A percentile compares a stretch with the other conserved stretches of the same genome.
phyloP scores from a whole-genome alignment of 768 basidiomycete species.

The Leccinellum albellum region DNA sequence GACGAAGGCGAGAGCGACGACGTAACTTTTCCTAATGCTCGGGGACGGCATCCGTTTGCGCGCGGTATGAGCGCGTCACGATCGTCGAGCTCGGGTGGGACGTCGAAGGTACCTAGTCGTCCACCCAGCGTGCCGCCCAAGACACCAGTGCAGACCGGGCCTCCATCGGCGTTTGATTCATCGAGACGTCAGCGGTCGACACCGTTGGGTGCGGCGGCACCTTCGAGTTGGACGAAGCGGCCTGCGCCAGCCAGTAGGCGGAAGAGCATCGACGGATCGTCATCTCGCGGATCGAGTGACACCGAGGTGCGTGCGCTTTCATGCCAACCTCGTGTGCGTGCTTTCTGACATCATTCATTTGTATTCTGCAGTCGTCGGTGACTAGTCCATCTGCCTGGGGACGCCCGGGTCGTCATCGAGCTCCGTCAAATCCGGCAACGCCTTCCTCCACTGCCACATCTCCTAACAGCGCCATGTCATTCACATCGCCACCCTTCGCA shows the following conservation, averaged over 20 bases:
- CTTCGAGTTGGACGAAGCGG: constrained; percentile 74
- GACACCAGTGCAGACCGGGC: constrained; percentile 39
- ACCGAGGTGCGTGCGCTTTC: constrained; percentile 54
- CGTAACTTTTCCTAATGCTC: constrained; percentile 32
- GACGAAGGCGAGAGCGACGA: constrained; percentile 35
- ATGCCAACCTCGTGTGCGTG: not conserved
- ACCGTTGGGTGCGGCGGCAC: constrained; percentile 54
- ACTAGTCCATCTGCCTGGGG: constrained; percentile 44
- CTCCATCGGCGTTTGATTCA: constrained; percentile 62
- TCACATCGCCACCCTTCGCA: constrained; percentile 44
- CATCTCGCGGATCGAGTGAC: constrained; percentile 52
- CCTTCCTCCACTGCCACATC: constrained; percentile 37
- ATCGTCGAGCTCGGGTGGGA: constrained; percentile 55
- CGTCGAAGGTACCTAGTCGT: constrained; percentile 43
- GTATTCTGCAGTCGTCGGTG: constrained; percentile 28
- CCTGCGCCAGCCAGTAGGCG: constrained; percentile 64
- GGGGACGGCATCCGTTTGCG: constrained; percentile 36
- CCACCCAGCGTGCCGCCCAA: constrained; percentile 58
- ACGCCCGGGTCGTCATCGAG: constrained; percentile 49
- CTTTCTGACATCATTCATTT: constrained; percentile 5
- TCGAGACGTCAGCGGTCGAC: constrained; percentile 67
- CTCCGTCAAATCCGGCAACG: constrained; percentile 67
- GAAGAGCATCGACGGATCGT: constrained; percentile 65
- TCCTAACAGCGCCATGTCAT: constrained; percentile 36
- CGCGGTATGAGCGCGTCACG: constrained; percentile 38